These are phyloP conservation scores for Aspergillus clavatus DNA, from an alignment of 2,329 filamentous ascomycete genomes.

Conservation along the genomic window DNA sequence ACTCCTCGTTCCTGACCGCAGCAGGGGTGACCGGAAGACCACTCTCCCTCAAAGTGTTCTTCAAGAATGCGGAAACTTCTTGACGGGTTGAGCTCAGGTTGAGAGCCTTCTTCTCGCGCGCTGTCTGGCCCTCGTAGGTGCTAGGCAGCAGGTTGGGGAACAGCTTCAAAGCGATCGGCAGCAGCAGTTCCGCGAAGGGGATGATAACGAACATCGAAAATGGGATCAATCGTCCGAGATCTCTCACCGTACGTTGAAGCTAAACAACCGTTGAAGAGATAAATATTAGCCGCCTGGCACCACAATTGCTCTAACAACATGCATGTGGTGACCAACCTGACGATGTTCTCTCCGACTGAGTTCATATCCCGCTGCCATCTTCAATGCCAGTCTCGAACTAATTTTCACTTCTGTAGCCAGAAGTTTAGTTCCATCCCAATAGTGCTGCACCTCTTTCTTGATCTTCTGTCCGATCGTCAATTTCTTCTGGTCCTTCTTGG, in stretches of 20 bases:
- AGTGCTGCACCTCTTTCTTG: slow-evolving; percentile 89
- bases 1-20: slow-evolving; percentile 87
- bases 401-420: slow-evolving; percentile 89
- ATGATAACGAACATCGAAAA: slow-evolving; percentile 98
- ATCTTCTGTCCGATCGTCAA: slow-evolving; percentile 85
- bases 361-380: slow-evolving; percentile 98
- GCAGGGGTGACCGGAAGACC: slow-evolving; percentile 79
- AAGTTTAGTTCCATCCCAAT: slow-evolving; percentile 98
- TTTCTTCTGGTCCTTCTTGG: slow-evolving; percentile 73
- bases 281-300: slow-evolving; percentile 5
- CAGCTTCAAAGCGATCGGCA: slow-evolving; percentile 84
- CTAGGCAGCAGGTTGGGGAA: slow-evolving; percentile 97
- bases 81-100: slow-evolving; percentile 80
- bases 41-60: slow-evolving; percentile 85
- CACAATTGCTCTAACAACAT: not conserved
- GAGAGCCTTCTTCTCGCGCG: slow-evolving; percentile 82
- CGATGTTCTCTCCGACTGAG: slow-evolving; percentile 88
- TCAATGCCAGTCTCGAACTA: slow-evolving; percentile 82
- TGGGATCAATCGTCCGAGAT: slow-evolving; percentile 84
- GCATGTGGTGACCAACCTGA: slow-evolving; percentile 51
- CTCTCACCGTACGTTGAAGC: slow-evolving; percentile 86
- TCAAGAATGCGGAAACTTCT: slow-evolving; percentile 86
- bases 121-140: slow-evolving; percentile 89
- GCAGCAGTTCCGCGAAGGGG: slow-evolving; percentile 86
- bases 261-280: slow-evolving; percentile 24